These are phyloP conservation scores for Candida golubevii DNA, from an alignment of 805 yeast species.

Conservation along the genomic window DNA sequence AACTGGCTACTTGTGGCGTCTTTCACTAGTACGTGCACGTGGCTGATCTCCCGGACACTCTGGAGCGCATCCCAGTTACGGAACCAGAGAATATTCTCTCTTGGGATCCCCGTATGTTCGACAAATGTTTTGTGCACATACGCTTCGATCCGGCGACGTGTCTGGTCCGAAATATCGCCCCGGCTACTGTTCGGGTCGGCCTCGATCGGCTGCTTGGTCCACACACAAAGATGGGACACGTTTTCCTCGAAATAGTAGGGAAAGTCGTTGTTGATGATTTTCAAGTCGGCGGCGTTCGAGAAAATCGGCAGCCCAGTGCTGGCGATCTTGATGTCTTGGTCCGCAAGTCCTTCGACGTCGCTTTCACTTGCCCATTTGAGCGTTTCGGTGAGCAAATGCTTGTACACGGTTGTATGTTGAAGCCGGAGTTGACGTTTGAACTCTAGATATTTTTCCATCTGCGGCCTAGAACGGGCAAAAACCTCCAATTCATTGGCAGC, in stretches of 20 bases:
- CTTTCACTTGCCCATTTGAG: slow-evolving; percentile 47
- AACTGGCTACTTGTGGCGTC: slow-evolving; percentile 28
- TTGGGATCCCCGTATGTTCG: slow-evolving; percentile 36
- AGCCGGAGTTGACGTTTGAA: slow-evolving; percentile 41
- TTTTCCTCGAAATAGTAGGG: slow-evolving; percentile 57
- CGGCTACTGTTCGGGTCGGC: slow-evolving; percentile 44
- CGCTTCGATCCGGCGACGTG: slow-evolving; percentile 39
- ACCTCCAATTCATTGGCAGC: slow-evolving; percentile 39
- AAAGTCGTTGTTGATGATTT: slow-evolving; percentile 53
- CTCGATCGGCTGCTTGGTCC: slow-evolving; percentile 59
- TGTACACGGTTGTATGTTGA: slow-evolving; percentile 39
- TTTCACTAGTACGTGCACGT: slow-evolving; percentile 59
- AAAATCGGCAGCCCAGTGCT: slow-evolving; percentile 39
- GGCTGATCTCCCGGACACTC: slow-evolving; percentile 63
- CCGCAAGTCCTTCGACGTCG: slow-evolving; percentile 15
- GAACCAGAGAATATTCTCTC: slow-evolving; percentile 55
- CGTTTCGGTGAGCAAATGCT: slow-evolving; percentile 44
- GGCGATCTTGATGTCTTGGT: slow-evolving; percentile 17
- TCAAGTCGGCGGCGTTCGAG: slow-evolving; percentile 38
- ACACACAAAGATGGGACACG: slow-evolving; percentile 57
- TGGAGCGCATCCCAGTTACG: slow-evolving; percentile 68
- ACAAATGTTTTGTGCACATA: slow-evolving; percentile 49
- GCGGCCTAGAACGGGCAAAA: slow-evolving; percentile 46
- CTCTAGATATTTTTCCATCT: slow-evolving; percentile 39
- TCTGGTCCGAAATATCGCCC: slow-evolving; percentile 48